A percentile compares a stretch with the other conserved stretches of the same genome.
These are phyloP conservation scores for Aureobasidium leucospermi DNA, from an alignment of 2,329 filamentous ascomycete genomes.

Conservation along the genomic window DNA sequence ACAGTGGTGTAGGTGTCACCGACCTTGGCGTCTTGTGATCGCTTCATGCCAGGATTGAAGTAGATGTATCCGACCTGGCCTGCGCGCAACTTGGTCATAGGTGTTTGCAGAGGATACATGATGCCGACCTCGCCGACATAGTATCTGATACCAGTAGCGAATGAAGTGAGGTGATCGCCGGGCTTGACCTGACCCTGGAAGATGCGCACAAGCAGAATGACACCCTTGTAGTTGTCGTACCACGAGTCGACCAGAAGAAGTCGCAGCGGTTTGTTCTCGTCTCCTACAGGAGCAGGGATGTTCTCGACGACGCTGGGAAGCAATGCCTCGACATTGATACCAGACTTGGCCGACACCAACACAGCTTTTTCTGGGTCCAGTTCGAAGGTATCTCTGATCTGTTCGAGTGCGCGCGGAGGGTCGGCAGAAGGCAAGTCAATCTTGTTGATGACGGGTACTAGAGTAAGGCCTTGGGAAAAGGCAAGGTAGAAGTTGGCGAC, in stretches of 20 bases:
- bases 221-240: slow-evolving; percentile 95
- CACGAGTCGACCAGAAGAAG: slow-evolving; percentile 93
- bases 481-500: slow-evolving; percentile 98
- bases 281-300: slow-evolving; percentile 73
- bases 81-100: slow-evolving; percentile 71
- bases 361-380: slow-evolving; percentile 68
- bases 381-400: slow-evolving; percentile 83
- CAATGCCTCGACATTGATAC: slow-evolving; percentile 74
- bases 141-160: slow-evolving; percentile 84
- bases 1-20: slow-evolving; percentile 89
- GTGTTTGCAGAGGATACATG: slow-evolving; percentile 81
- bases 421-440: slow-evolving; percentile 89
- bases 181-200: slow-evolving; percentile 81
- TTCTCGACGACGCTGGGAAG: slow-evolving; percentile 78
- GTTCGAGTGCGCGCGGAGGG: slow-evolving; percentile 73
- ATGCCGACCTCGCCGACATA: slow-evolving; percentile 94
- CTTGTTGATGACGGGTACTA: slow-evolving; percentile 95
- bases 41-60: slow-evolving; percentile 98
- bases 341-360: slow-evolving; percentile 88
- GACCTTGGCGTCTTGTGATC: slow-evolving; percentile 88
- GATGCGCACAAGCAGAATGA: slow-evolving; percentile 80
- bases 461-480: slow-evolving; percentile 78
- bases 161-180: slow-evolving; percentile 79
- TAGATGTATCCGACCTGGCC: slow-evolving; percentile 95
- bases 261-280: slow-evolving; percentile 64